These are phyloP conservation scores for Hydnum rufescens DNA, from an alignment of 768 basidiomycete species.

Conservation along the genomic window DNA sequence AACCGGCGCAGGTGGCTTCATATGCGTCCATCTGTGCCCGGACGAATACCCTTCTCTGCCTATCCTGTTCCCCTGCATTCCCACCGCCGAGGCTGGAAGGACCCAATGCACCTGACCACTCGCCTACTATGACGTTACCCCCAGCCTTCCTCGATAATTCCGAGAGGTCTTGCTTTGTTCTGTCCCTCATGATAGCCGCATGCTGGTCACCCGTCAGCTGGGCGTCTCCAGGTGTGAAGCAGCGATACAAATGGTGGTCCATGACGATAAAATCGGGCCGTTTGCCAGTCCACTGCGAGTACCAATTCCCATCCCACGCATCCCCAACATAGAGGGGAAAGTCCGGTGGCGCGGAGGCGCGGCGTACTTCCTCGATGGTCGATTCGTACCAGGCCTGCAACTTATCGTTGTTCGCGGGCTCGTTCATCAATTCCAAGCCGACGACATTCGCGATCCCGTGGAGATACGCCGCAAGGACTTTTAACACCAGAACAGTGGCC, in stretches of 20 bases:
- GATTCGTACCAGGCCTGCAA: conserved; percentile 44
- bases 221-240: conserved; percentile 45
- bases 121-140: conserved; percentile 47
- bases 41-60: conserved; percentile 30
- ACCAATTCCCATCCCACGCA: conserved; percentile 51
- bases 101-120: conserved; percentile 64
- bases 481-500: conserved; percentile 17
- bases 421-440: conserved; percentile 40
- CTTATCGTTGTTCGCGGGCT: conserved; percentile 29
- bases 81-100: conserved; percentile 32
- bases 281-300: conserved; percentile 29
- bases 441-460: conserved; percentile 24
- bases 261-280: conserved; percentile 31
- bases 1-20: conserved; percentile 44
- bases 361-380: conserved; percentile 33
- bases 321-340: conserved; percentile 60
- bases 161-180: conserved; percentile 21
- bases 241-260: conserved; percentile 72
- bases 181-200: conserved; percentile 27
- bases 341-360: conserved; percentile 22
- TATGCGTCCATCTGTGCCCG: conserved; percentile 46
- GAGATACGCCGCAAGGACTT: conserved; percentile 17
- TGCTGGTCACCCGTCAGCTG: conserved; percentile 34
- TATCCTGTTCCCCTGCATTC: conserved; percentile 22
- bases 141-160: conserved; percentile 22